These are phyloP conservation scores for Opeltia flavorubescens DNA, from an alignment of 495 filamentous ascomycete genomes.

Conservation along the genomic window DNA sequence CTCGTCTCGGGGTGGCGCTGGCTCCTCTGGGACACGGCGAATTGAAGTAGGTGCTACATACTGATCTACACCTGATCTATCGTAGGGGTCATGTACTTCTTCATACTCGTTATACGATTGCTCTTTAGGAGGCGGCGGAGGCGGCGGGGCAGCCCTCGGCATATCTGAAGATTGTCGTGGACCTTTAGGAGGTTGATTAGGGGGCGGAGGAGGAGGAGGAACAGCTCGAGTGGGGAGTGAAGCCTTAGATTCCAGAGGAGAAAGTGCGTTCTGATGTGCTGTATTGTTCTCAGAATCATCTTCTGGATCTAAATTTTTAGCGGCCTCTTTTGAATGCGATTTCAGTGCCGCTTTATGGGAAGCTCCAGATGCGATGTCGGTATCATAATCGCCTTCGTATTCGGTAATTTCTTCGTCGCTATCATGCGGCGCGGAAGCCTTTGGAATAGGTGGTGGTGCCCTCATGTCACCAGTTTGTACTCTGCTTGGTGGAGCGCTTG, in stretches of 20 bases:
- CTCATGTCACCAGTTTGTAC: conserved; percentile 45
- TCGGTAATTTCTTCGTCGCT: conserved; percentile 77
- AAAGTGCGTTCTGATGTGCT: conserved; percentile 31
- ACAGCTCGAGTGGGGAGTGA: conserved; percentile 38
- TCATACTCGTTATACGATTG: conserved; percentile 39
- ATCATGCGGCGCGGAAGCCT: conserved; percentile 36
- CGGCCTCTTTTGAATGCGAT: conserved; percentile 63
- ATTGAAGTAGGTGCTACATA: conserved; percentile 8
- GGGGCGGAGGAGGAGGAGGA: conserved; percentile 41
- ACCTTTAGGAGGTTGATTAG: conserved; percentile 32
- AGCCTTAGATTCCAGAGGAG: conserved; percentile 40
- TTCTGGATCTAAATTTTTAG: conserved; percentile 40
- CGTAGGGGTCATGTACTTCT: conserved; percentile 61
- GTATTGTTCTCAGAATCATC: conserved; percentile 36
- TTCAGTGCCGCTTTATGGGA: conserved; percentile 87
- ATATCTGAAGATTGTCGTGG: conserved; percentile 46
- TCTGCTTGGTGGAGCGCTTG: conserved; percentile 35
- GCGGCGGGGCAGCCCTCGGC: conserved; percentile 56
- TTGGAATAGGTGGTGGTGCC: conserved; percentile 23
- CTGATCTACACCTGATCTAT: conserved; percentile 26
- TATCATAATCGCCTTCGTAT: conserved; percentile 97
- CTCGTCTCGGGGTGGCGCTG: conserved; percentile 19
- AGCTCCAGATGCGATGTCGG: conserved; percentile 82
- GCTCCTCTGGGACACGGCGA: conserved; percentile 8
- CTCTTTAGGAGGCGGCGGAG: conserved; percentile 42